Evolutionary conservation across 176 grass and related monocot species (phyloP), one percentile per base, ranked within the genome.

Genomic region (Hordeum marinum): DNA sequence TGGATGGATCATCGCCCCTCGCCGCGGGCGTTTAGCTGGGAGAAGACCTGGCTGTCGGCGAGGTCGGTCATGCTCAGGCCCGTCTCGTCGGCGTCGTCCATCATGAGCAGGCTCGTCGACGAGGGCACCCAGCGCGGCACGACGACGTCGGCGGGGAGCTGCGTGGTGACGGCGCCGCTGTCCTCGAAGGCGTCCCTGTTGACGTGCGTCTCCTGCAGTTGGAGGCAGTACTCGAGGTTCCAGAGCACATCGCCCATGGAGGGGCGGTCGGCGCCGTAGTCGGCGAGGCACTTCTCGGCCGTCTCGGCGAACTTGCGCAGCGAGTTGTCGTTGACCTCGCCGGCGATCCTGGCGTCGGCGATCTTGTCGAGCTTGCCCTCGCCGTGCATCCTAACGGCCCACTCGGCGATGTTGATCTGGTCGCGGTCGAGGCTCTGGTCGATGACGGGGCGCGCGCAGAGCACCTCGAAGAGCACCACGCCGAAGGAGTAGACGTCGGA

Each of bases 401-500:
- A 94, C 69, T 94, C 92, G 18, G 90, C 88, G 37, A 95, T 79
- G 76, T 90, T 95, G 42, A 90, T 87, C 87, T 89, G 52, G 63
- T 95, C 90, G 21, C 48, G 62, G 17, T 82, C 59, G 2, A 81
- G 87, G 57, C 66, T 63, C 78, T 89, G 90, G 79, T 95, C 88
- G 66, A 95, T 92, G 34, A 95, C 94, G 29, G 90, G 80, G 26
- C 94, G 84, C 69, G 93, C 91, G 85, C 88, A 95, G 29, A 95
- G 78, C 43, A 95, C 88, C 83, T 95, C 93, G 40, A 90, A 80
- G 20, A 95, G 88, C 80, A 86, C 82, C 3, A 95, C 94, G 17
- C 94, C 94, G 57, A 95, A 95, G 45, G 94, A 95, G 83, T 95
- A 95, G 4, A 95, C 94, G 87, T 95, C 94, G 1, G 94, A 95